Evolutionary conservation across 345 rosid species (phyloP).

Genomic region (Sisymbrium irio): DNA sequence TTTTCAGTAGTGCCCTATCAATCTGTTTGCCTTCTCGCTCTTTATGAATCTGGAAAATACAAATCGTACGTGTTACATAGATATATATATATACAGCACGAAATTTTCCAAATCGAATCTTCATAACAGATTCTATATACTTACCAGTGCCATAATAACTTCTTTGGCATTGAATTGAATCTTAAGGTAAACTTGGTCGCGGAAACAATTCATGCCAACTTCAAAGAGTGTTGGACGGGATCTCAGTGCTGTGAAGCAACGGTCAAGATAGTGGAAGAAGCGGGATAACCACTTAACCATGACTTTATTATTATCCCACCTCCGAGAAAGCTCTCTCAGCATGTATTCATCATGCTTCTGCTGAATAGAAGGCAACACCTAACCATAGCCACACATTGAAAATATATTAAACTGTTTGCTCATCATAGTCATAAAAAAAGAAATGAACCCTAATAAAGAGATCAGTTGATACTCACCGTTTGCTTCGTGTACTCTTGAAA

Average conservation of each 20-base stretch:
- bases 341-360: constrained; percentile 67
- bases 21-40: constrained; percentile 85
- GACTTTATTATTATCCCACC: constrained; percentile 70
- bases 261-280: constrained; percentile 74
- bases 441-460: neutral
- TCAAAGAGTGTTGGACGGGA: constrained; percentile 46
- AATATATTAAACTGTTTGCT: neutral
- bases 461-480: constrained; percentile 34
- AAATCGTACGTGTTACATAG: constrained; percentile 2
- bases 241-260: constrained; percentile 53
- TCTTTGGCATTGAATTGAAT: constrained; percentile 48
- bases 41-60: constrained; percentile 35
- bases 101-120: no score
- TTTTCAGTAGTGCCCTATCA: constrained; percentile 71
- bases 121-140: neutral
- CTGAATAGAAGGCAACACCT: constrained; percentile 46
- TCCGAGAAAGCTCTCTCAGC: constrained; percentile 65
- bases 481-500: constrained; percentile 46
- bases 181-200: constrained; percentile 40
- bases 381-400: neutral
- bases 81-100: neutral
- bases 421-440: neutral
- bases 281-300: constrained; percentile 70
- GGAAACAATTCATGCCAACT: constrained; percentile 66
- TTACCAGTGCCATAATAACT: constrained; percentile 58